Conservation (phyloP, 2,329 filamentous ascomycete genomes). For the Penicillium sp. region DNA sequence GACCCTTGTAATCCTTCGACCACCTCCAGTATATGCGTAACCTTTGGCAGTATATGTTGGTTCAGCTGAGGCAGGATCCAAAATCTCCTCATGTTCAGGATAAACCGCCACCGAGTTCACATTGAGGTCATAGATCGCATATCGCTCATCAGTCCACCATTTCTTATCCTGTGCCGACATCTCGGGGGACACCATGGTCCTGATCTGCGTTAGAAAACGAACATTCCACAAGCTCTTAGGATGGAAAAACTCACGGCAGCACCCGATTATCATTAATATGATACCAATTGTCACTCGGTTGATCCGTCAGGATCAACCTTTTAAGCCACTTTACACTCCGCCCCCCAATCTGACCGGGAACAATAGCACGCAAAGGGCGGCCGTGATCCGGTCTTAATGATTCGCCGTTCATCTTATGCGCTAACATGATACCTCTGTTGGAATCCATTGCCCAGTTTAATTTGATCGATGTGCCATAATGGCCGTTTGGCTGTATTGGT, state of each 20-base stretch:
- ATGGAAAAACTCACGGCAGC: slow-evolving; percentile 59
- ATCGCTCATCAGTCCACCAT: slow-evolving; percentile 85
- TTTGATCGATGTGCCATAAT: slow-evolving; percentile 84
- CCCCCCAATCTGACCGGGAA: slow-evolving; percentile 88
- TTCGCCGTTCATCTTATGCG: slow-evolving; percentile 89
- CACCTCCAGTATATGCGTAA: slow-evolving; percentile 86
- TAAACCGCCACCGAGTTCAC: slow-evolving; percentile 79
- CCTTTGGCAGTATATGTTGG: slow-evolving; percentile 66
- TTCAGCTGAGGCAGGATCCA: slow-evolving; percentile 51
- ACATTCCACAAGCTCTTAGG: not conserved
- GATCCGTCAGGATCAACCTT: slow-evolving; percentile 71
- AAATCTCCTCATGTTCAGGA: slow-evolving; percentile 72
- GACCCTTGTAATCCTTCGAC: slow-evolving; percentile 76
- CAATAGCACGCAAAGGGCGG: slow-evolving; percentile 74
- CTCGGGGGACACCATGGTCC: slow-evolving; percentile 78
- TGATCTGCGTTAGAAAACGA: slow-evolving; percentile 22
- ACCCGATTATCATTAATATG: slow-evolving; percentile 93
- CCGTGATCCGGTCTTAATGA: slow-evolving; percentile 78
- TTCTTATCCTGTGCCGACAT: slow-evolving; percentile 69
- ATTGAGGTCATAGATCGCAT: slow-evolving; percentile 89
- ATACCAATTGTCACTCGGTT: slow-evolving; percentile 89
- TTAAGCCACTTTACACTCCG: slow-evolving; percentile 92
- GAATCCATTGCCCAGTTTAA: slow-evolving; percentile 84
- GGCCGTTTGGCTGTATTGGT: slow-evolving; percentile 67
- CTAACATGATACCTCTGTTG: slow-evolving; percentile 79